Base-by-base conservation (phyloP, 2,329 filamentous ascomycete species). In the Cladosporium colombiae region DNA sequence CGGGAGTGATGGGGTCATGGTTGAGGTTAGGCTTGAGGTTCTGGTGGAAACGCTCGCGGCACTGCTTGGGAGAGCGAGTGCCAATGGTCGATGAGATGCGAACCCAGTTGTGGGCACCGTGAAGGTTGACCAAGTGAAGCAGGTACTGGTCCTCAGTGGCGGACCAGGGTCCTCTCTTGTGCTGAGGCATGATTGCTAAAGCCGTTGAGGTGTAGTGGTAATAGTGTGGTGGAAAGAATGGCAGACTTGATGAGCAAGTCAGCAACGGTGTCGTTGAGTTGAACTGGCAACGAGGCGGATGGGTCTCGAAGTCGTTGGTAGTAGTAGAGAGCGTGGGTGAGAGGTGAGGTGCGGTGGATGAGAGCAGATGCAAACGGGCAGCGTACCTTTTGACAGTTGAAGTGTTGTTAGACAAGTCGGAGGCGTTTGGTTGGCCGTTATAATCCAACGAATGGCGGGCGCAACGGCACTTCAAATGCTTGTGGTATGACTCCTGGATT, bases 11-110 rank as follows among this genome's bases (percentile, higher is more conserved):
- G 52, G 92, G 89, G 5, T 92, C 92, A 61, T 89, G 84, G 65
- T 88, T 88, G 10, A 94, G 90, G 73, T 93, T 91, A 65, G 97
- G 85, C 68, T 89, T 97, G 55, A 98, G 84, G 77, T 97, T 97
- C 75, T 98, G 94, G 76, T 97, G 92, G 75, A 91, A 98, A 57
- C 94, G 86, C 81, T 98, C 94, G 66, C 94, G 88, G 78, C 94
- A 98, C 81, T 98, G 94, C 82, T 98, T 98, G 62, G 94, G 90
- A 27, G 92, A 92, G 68, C 94, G 87, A 29, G 90, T 89, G 67
- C 86, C 85, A 73, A 97, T 88, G 70, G 88, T 84, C 64, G 88
- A 82, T 33, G 93, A 88, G 74, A 97, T 96, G 70, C 88, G 86
- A 16, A 97, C 92, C 94, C 94, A 98, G 84, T 97, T 95, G 76